Evolutionary conservation across 495 filamentous ascomycete genomes (phyloP).

Genomic region (Aspergillus baeticus): DNA sequence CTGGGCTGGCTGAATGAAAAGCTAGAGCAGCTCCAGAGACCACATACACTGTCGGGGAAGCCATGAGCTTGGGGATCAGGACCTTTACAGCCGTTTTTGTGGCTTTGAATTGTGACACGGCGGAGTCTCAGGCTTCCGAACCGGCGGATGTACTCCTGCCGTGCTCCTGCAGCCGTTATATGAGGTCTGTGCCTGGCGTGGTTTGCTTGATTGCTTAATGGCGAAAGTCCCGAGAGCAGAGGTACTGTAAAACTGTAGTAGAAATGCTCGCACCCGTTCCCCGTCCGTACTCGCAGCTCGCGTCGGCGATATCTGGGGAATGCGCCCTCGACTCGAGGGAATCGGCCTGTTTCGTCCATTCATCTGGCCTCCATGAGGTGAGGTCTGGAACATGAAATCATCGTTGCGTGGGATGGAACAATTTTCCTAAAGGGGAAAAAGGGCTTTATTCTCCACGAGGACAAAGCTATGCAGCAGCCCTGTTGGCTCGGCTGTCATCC

Average conservation of each 20-base stretch:
- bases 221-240: no score
- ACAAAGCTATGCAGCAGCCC: background rate
- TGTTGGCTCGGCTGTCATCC: background rate
- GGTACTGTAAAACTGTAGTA: background rate
- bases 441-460: background rate
- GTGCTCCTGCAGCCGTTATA: background rate
- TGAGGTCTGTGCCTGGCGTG: background rate
- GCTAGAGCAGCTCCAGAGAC: no score
- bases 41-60: background rate
- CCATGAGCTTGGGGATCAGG: background rate
- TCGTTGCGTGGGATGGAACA: background rate
- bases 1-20: background rate
- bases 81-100: background rate
- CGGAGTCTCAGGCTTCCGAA: conserved; percentile 2
- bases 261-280: background rate
- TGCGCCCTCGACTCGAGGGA: background rate
- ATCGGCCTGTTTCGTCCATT: background rate
- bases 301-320: background rate
- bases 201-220: background rate
- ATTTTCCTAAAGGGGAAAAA: background rate
- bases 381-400: background rate
- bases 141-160: conserved; percentile 13
- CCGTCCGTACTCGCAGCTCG: background rate
- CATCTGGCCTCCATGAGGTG: background rate
- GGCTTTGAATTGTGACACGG: background rate